Evolutionary conservation across 495 filamentous ascomycete genomes (phyloP), one percentile per base, ranked within the genome.

Genomic region (Aspergillus kassunensis): DNA sequence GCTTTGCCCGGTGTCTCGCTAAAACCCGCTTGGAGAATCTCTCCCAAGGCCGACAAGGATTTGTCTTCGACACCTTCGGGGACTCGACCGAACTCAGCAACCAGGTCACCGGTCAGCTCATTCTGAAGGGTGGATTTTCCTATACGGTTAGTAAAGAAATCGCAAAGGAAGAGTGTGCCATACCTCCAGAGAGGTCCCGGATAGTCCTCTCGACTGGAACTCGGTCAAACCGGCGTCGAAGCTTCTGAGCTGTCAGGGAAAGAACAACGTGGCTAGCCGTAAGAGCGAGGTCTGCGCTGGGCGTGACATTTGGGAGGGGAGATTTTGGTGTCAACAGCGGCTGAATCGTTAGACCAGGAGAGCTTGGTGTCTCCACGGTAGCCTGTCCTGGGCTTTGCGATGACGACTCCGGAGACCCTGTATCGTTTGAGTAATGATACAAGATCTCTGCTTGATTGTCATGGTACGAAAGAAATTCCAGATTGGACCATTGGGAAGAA

Each of bases 1-100:
- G 96, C 89, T 72, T 97, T 97, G 52, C 91, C 93, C 29, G 97
- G 85, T 70, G 95, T 90, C 42, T 93, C 91, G 66, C 92, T 89
- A 74, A 97, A 97, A 15, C 91, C 96, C 23, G 87, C 81, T 70
- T 97, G 91, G 83, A 99, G 95, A 8, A 90, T 76, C 43, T 88
- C 89, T 67, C 90, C 89, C 34, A 99, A 76, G 72, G 96, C 90
- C 57, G 96, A 89, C 33, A 99, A 76, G 18, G 92, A 88, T 33
- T 85, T 90, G 71, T 99, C 93, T 80, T 99, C 93, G 29, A 93
- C 91, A 72, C 97, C 97, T 71, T 97, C 93, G 27, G 93, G 93
- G 9, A 93, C 96, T 15, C 88, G 95, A 16, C 93, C 93, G 59
- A 99, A 99, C 70, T 99, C 93, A 63, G 96, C 95, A 64, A 92